Percentiles rank a stretch among this genome's conserved stretches.
These are phyloP conservation scores for Yamadazyma epiphylla DNA, from an alignment of 1,139 yeast species.

Conservation along the genomic window DNA sequence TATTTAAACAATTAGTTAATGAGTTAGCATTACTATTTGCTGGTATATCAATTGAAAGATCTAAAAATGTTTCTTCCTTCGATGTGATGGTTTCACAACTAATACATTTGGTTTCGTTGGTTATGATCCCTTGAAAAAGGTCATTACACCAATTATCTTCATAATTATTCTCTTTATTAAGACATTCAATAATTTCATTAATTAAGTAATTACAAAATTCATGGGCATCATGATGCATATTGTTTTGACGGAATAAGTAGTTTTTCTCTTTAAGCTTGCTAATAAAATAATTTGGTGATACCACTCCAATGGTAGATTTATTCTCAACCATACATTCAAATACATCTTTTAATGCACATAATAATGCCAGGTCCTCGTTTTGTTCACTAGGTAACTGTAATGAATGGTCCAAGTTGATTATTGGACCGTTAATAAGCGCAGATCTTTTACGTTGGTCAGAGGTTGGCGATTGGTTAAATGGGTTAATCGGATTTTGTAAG, in stretches of 20 bases:
- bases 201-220: slow-evolving; percentile 86
- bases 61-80: slow-evolving; percentile 82
- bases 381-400: slow-evolving; percentile 37
- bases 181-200: slow-evolving; percentile 74
- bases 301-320: slow-evolving; percentile 69
- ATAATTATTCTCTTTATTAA: slow-evolving; percentile 38
- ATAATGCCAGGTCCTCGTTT: slow-evolving; percentile 52
- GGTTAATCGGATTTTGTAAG: slow-evolving; percentile 34
- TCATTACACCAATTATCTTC: slow-evolving; percentile 57
- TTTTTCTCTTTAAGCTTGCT: slow-evolving; percentile 77
- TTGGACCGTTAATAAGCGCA: slow-evolving; percentile 81
- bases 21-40: slow-evolving; percentile 59
- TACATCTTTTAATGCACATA: slow-evolving; percentile 76
- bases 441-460: slow-evolving; percentile 77
- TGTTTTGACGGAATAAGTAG: slow-evolving; percentile 74
- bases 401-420: slow-evolving; percentile 73
- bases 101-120: slow-evolving; percentile 85
- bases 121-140: slow-evolving; percentile 79
- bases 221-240: slow-evolving; percentile 98
- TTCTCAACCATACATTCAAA: slow-evolving; percentile 82
- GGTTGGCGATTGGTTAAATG: slow-evolving; percentile 49
- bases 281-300: slow-evolving; percentile 74
- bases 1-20: slow-evolving; percentile 69
- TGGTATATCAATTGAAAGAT: slow-evolving; percentile 81
- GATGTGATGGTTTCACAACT: slow-evolving; percentile 86